phyloP scores from a whole-genome alignment of 1,284 basidiomycete species.

The Microbotryomycetes sp. region DNA sequence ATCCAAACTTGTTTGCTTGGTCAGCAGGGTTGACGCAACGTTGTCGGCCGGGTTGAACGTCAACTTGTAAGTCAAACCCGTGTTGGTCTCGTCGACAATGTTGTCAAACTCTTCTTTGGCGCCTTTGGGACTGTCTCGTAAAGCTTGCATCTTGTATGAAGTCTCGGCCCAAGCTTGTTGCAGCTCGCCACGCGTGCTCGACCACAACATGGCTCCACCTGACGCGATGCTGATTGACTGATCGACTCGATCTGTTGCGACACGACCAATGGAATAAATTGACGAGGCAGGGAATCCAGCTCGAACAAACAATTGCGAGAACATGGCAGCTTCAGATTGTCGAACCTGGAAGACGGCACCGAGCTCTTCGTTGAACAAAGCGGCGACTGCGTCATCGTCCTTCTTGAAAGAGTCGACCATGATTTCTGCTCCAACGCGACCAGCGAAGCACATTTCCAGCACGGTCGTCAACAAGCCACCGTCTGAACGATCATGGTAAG shows the following conservation, averaged over 20 bases:
- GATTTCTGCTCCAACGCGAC: constrained; percentile 68
- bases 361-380: constrained; percentile 93
- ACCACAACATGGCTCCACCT: constrained; percentile 55
- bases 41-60: constrained; percentile 52
- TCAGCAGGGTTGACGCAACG: constrained; percentile 34
- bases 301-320: constrained; percentile 59
- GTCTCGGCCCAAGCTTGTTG: constrained; percentile 91
- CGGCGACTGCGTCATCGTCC: constrained; percentile 54
- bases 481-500: constrained; percentile 97
- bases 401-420: constrained; percentile 52
- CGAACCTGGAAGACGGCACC: constrained; percentile 87
- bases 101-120: constrained; percentile 78
- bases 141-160: constrained; percentile 80
- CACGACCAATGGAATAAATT: constrained; percentile 68
- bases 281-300: constrained; percentile 65
- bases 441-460: constrained; percentile 95
- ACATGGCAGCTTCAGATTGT: constrained; percentile 47
- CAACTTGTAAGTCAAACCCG: constrained; percentile 72
- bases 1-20: constrained; percentile 39
- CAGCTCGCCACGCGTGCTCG: constrained; percentile 60
- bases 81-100: constrained; percentile 59
- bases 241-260: constrained; percentile 52
- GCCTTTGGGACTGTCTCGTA: constrained; percentile 74
- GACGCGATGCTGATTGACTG: constrained; percentile 60
- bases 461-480: constrained; percentile 88